Conservation (phyloP, 192 early-diverging fungal species). For the Linnemannia zychae region DNA sequence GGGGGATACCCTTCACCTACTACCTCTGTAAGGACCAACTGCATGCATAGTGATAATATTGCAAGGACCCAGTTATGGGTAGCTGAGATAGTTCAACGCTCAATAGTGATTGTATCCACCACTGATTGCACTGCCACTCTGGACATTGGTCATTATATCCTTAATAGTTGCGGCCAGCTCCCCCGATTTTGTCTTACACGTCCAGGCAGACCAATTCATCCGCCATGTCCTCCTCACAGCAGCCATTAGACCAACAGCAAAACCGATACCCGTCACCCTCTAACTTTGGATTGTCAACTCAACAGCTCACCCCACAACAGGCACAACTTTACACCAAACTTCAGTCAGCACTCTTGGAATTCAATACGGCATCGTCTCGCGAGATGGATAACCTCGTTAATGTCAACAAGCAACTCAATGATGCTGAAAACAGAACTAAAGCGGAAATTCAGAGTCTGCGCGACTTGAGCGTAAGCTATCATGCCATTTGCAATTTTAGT, state of each 20-base stretch:
- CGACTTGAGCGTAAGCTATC: conserved; percentile 40
- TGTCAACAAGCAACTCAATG: conserved; percentile 77
- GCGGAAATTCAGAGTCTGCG: conserved; percentile 70
- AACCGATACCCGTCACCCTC: conserved; percentile 38
- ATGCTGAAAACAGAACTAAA: conserved; percentile 75
- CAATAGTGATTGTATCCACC: background rate
- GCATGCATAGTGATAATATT: background rate
- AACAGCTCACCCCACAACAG: conserved; percentile 61
- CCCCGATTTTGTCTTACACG: conserved; percentile 47
- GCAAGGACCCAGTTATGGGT: too few relatives aligned
- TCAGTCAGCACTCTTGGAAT: conserved; percentile 55
- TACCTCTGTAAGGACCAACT: conserved; percentile 21
- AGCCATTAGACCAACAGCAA: conserved; percentile 27
- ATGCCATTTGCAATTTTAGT: background rate
- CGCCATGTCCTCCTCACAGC: conserved; percentile 27
- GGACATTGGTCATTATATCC: background rate
- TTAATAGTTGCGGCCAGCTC: conserved; percentile 44
- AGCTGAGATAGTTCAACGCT: background rate
- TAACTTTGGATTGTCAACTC: conserved; percentile 31
- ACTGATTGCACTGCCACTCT: background rate
- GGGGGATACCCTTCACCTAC: conserved; percentile 50
- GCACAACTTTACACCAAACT: conserved; percentile 75
- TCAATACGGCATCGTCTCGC: conserved; percentile 67
- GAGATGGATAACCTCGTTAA: conserved; percentile 78
- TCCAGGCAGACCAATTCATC: conserved; percentile 36